Percentiles rank a stretch among this genome's conserved stretches.
Evolutionary conservation across 768 basidiomycete species (phyloP).

Genomic region (Pulveroboletus sp.): DNA sequence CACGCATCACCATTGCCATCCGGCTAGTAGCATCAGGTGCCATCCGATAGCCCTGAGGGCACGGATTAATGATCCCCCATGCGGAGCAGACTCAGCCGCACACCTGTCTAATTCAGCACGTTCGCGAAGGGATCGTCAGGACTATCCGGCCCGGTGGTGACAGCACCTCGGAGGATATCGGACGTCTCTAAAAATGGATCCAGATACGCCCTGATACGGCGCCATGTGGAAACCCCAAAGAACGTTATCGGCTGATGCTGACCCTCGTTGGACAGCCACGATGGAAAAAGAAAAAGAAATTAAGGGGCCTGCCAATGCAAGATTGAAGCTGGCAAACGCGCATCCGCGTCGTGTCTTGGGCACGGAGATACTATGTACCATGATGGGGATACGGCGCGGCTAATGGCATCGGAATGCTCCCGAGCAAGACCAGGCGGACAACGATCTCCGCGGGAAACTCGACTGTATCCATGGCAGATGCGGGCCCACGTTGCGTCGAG

Average conservation of each 20-base stretch:
- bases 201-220: constrained; percentile 20
- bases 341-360: constrained; percentile 9
- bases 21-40: constrained; percentile 10
- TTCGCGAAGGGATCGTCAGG: constrained; percentile 35
- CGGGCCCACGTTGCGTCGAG: constrained; percentile 23
- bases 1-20: constrained; percentile 10
- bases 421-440: constrained; percentile 6
- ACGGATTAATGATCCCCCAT: constrained; percentile 26
- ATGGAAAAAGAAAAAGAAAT: constrained; percentile 12
- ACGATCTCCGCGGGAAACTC: constrained; percentile 29
- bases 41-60: constrained; percentile 21
- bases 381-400: constrained; percentile 23
- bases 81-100: constrained; percentile 15
- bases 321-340: constrained; percentile 6
- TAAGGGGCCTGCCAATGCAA: constrained; percentile 9
- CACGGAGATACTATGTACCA: constrained; percentile 18
- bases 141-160: constrained; percentile 24
- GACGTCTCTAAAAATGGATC: constrained; percentile 16
- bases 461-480: constrained; percentile 27
- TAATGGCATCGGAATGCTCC: constrained; percentile 10
- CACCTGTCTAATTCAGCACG: constrained; percentile 16
- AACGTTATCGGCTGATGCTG: constrained; percentile 13
- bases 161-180: constrained; percentile 25
- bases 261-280: neutral
- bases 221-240: constrained; percentile 20